Evolutionary conservation across 768 basidiomycete genomes (phyloP), one percentile per base, ranked within the genome.

Genomic region (Rhodotorula babjevae): DNA sequence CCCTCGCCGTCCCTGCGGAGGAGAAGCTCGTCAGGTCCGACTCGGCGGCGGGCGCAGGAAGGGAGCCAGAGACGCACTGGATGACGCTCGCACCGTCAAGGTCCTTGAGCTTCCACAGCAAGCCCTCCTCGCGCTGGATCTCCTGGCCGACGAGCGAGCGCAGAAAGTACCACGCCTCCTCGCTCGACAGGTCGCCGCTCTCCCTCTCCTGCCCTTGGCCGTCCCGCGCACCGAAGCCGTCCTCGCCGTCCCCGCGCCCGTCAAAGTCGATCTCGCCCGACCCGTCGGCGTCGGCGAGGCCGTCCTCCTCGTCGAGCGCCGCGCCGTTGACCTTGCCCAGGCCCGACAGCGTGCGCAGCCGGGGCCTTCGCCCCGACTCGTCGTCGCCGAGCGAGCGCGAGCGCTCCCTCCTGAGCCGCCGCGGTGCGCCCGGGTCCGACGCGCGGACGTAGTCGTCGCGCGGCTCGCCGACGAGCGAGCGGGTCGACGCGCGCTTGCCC

Each of bases 101-200:
- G 52, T 69, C 56, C 40, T 42, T 21, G 25, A 74, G 33, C 61
- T 59, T 66, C 72, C 72, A 74, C 11, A 74, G 52, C 46, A 69
- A 19, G 27, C 61, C 49, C 49, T 70, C 56, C 52, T 74, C 72
- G 29, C 57, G 31, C 53, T n/a, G 14, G 31, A 74, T 42, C 69
- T 74, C 73, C 31, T 63, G 65, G 0, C 68, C 73, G 15, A 74
- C 67, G 18, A 74, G 69, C 5, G 49, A 50, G 19, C 73, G 65
- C 8, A 74, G 31, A 14, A 67, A 56, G 62, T 70, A 74, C 69
- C 69, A 70, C 19, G 63, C 62, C 50, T 74, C 68, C 40, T 74
- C 68, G 46, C 49, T 27, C 44, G 52, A 40, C 31, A 67, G 57
- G 29, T 61, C 53, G 46, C 31, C 60, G 59, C n/a, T 55, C 31